A percentile compares a stretch with the other conserved stretches of the same genome.
phyloP scores from a whole-genome alignment of 208 protist genomes.

The Novymonas esmeraldas region DNA sequence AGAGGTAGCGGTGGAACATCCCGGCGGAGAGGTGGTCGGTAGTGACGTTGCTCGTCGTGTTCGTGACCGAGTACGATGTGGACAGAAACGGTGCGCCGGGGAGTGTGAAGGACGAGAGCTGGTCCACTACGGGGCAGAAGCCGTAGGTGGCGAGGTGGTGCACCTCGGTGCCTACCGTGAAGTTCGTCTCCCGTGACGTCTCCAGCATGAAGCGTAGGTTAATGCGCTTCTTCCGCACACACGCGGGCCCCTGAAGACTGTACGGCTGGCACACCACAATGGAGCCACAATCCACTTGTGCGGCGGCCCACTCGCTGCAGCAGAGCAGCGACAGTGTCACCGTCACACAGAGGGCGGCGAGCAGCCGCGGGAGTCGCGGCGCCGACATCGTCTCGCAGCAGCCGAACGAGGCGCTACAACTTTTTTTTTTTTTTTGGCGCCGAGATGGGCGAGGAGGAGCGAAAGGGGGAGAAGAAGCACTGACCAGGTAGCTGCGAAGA shows the following conservation, averaged over 20 bases:
- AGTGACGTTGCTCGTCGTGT: conserved; percentile 2
- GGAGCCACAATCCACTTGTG: not conserved
- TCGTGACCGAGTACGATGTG: conserved; percentile 30
- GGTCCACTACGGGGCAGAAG: conserved; percentile 79
- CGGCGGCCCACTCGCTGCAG: not conserved
- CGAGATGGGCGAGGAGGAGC: too few species aligned
- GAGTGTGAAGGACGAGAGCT: conserved; percentile 62
- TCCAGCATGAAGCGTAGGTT: conserved; percentile 81
- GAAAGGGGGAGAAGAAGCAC: too few species aligned
- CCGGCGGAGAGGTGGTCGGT: conserved; percentile 25
- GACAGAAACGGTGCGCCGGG: conserved; percentile 38
- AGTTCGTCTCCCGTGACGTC: conserved; percentile 47
- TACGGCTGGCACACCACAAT: conserved; percentile 33
- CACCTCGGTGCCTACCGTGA: not conserved
- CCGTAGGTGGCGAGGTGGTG: conserved; percentile 52
- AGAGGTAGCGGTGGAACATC: conserved; percentile 51
- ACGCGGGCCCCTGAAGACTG: conserved; percentile 37
- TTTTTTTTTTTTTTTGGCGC: not conserved
- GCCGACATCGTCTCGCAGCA: not conserved
- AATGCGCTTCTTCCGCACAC: conserved; percentile 44
- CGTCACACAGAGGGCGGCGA: conserved; percentile 5
- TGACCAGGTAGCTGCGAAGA: too few species aligned
- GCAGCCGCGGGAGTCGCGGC: not conserved
- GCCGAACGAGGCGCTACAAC: not conserved
- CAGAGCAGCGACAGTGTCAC: not conserved